Evolutionary conservation across 1,139 yeast species (phyloP).

Genomic region (Saccharomyces hybrid): DNA sequence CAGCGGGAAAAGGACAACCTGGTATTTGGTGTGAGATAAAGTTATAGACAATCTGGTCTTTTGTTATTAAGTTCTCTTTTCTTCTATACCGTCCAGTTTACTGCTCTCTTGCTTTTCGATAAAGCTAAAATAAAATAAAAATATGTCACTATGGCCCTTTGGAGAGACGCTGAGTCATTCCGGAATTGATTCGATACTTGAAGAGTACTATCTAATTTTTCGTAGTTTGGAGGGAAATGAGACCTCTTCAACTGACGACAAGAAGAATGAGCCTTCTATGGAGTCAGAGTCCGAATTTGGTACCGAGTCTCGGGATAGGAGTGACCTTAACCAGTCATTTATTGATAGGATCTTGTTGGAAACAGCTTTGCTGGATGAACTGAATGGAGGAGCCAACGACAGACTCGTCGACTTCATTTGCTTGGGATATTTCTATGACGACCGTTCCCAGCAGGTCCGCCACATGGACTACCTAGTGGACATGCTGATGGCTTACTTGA

Average conservation of each 20-base stretch:
- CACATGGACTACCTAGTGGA: constrained; percentile 34
- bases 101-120: not conserved
- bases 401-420: constrained; percentile 44
- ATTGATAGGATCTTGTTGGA: constrained; percentile 64
- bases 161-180: constrained; percentile 35
- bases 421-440: constrained; percentile 33
- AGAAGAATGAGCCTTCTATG: not conserved
- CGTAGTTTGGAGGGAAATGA: constrained; percentile 17
- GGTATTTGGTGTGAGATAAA: not conserved
- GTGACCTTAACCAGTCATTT: constrained; percentile 44
- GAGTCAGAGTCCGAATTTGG: not conserved
- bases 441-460: constrained; percentile 32
- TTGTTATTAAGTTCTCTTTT: not conserved
- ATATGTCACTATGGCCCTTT: constrained; percentile 44
- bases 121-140: not conserved
- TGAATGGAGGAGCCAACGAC: constrained; percentile 37
- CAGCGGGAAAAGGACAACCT: not conserved
- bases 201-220: constrained; percentile 30
- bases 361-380: constrained; percentile 44
- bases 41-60: not conserved
- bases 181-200: constrained; percentile 32
- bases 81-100: not conserved
- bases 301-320: not conserved
- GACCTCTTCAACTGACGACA: not conserved
- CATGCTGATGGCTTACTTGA: constrained; percentile 14